Evolutionary conservation across 148 eudicot species (phyloP).

Genomic region (Agrostemma githago): DNA sequence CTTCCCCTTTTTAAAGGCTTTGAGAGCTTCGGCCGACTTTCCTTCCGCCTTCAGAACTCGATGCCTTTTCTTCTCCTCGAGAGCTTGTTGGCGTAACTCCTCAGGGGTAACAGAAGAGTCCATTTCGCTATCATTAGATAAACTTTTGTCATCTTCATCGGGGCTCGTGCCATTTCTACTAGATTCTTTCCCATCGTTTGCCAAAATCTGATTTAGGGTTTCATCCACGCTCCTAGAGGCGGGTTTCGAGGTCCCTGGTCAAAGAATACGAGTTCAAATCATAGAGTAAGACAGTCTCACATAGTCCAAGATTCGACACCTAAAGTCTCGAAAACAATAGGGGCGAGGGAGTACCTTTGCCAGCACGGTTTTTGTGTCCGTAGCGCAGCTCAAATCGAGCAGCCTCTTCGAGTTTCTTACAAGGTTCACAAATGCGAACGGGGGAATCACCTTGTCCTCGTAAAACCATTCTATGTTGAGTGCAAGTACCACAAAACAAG

Average conservation of each 20-base stretch:
- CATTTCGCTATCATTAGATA: conserved; percentile 32
- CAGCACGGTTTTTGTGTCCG: conserved; percentile 67
- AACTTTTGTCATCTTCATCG: conserved; percentile 42
- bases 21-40: conserved; percentile 80
- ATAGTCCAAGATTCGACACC: neutral
- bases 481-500: conserved; percentile 71
- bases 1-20: conserved; percentile 75
- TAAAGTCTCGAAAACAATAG: no score
- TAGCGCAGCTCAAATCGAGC: conserved; percentile 79
- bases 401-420: conserved; percentile 91
- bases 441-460: conserved; percentile 99
- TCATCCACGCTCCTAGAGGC: conserved; percentile 58
- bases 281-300: neutral
- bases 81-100: conserved; percentile 70
- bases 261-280: conserved; percentile 5
- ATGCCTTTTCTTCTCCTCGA: conserved; percentile 72
- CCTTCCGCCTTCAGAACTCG: conserved; percentile 72
- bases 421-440: conserved; percentile 91
- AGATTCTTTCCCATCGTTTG: conserved; percentile 45
- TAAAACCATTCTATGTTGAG: conserved; percentile 68
- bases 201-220: conserved; percentile 48
- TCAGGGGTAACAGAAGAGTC: conserved; percentile 54
- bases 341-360: conserved; percentile 46
- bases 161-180: conserved; percentile 24
- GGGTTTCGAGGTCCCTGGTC: conserved; percentile 58